Conservation (phyloP, 2,329 filamentous ascomycete species). For the Cladosporium sp. region DNA sequence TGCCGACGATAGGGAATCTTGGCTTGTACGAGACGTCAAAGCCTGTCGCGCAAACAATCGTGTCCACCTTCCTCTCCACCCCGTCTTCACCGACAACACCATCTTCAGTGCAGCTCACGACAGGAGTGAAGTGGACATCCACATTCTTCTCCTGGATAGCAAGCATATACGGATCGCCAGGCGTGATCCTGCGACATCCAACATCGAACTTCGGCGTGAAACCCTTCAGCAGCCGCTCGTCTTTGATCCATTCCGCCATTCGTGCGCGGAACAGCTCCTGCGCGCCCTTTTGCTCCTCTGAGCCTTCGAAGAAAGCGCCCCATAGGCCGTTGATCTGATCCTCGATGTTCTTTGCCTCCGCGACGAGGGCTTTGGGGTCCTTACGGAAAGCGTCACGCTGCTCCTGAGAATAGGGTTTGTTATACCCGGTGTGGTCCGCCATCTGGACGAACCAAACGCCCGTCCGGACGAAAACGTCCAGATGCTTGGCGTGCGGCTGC, state of each 20-base stretch:
- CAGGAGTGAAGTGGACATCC: slow-evolving; percentile 45
- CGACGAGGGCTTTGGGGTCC: slow-evolving; percentile 36
- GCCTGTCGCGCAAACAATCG: slow-evolving; percentile 41
- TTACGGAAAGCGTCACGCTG: slow-evolving; percentile 38
- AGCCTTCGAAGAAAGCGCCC: slow-evolving; percentile 40
- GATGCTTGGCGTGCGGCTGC: slow-evolving; percentile 41
- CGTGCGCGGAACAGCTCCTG: slow-evolving; percentile 35
- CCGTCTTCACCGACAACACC: slow-evolving; percentile 42
- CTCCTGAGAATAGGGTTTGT: slow-evolving; percentile 40
- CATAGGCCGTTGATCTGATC: slow-evolving; percentile 44
- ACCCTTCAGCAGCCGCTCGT: slow-evolving; percentile 43
- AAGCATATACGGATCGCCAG: slow-evolving; percentile 47
- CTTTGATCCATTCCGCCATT: slow-evolving; percentile 48
- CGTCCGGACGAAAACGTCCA: slow-evolving; percentile 43
- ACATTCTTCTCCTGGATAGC: slow-evolving; percentile 47
- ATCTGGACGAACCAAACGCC: slow-evolving; percentile 42
- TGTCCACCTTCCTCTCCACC: slow-evolving; percentile 36
- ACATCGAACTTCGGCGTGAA: slow-evolving; percentile 43
- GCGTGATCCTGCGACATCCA: slow-evolving; percentile 43
- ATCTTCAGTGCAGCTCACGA: slow-evolving; percentile 40
- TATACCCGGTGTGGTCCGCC: slow-evolving; percentile 40
- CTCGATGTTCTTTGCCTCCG: slow-evolving; percentile 42
- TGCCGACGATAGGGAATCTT: slow-evolving; percentile 39
- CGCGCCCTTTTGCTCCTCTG: slow-evolving; percentile 34
- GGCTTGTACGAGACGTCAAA: slow-evolving; percentile 41